phyloP scores from a whole-genome alignment of 345 rosid genomes.

The Crucihimalaya himalaica region DNA sequence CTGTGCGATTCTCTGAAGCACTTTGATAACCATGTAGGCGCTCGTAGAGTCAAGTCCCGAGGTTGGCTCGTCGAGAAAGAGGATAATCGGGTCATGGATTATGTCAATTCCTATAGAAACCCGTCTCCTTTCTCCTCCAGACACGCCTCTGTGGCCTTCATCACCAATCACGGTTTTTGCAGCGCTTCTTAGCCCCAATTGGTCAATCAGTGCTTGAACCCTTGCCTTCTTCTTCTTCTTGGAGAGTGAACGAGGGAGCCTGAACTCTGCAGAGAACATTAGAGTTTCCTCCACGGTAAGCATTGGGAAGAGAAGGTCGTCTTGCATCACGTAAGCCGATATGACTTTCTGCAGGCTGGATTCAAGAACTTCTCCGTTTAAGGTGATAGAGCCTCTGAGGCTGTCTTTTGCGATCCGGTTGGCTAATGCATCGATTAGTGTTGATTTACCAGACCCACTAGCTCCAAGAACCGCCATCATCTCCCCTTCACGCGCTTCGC shows the following conservation, averaged over 20 bases:
- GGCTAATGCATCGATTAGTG: conserved; percentile 87
- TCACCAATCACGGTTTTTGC: conserved; percentile 91
- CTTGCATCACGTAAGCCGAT: conserved; percentile 96
- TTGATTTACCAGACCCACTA: conserved; percentile 94
- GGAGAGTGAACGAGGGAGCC: conserved; percentile 86
- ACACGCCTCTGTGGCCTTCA: conserved; percentile 91
- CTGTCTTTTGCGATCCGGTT: conserved; percentile 75
- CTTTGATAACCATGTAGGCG: conserved; percentile 93
- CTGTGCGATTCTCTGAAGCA: conserved; percentile 80
- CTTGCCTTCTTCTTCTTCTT: conserved; percentile 68
- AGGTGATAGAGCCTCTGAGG: conserved; percentile 67
- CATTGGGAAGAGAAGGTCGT: conserved; percentile 93
- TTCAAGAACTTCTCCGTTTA: conserved; percentile 76
- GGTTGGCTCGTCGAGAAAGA: conserved; percentile 93
- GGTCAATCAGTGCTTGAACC: conserved; percentile 88
- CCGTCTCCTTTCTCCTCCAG: conserved; percentile 91
- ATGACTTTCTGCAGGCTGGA: conserved; percentile 77
- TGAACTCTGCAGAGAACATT: conserved; percentile 92
- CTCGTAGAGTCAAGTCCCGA: conserved; percentile 95
- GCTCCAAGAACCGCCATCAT: conserved; percentile 96
- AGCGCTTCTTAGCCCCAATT: conserved; percentile 66
- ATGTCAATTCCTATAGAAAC: conserved; percentile 82
- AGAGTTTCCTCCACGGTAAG: conserved; percentile 89
- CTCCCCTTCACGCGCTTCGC: conserved; percentile 74
- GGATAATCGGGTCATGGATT: conserved; percentile 82